Base-by-base conservation (phyloP, 768 basidiomycete species). In the Mycena vitilis region DNA sequence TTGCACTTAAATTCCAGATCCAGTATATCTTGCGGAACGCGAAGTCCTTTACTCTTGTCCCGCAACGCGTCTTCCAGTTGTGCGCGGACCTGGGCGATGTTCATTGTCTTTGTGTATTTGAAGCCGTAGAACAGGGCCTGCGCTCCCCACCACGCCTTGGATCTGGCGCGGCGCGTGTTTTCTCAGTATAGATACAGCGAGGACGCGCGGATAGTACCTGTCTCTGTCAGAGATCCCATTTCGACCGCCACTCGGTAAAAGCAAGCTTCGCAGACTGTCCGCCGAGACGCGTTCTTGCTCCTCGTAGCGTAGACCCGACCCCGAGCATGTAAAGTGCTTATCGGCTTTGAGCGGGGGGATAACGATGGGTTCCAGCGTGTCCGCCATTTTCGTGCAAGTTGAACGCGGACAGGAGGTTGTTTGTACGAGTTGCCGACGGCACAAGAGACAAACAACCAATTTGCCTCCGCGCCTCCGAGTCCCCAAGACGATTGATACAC, bases 71-170 rank as follows among this genome's bases (percentile, higher is more conserved):
- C 63, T 37, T 71, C 70, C 34, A 71, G 57, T 48, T 68, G 66
- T 2, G 63, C 70, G 2, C 70, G 66, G 36, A 71, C 57, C 40
- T 67, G 62, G 2, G 61, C 1, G 56, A 71, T 68, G 0, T 51
- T 64, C 70, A 71, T 71, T 0, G 62, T 64, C 66, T 71, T 67
- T 42, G 61, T 64, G 59, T 67, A 65, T 34, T 71, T 68, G 48
- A 71, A 53, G 0, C 70, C 66, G 22, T 68, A 68, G 38, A 71
- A 71, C 25, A 71, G 58, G 7, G 70, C 62, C 63, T 71, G 70
- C n/a, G 66, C 70, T 4, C 66, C 66, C 70, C 70, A 71, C 70
- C 66, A 71, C 2, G 70, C 52, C 44, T 71, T 71, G 25, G 66
- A 51, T 30, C 70, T 71, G 44, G 45, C 23, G 13, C 40, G 1